Base-by-base conservation (phyloP, 2,329 filamentous ascomycete genomes). In the Bimuria novae-zelandiae region DNA sequence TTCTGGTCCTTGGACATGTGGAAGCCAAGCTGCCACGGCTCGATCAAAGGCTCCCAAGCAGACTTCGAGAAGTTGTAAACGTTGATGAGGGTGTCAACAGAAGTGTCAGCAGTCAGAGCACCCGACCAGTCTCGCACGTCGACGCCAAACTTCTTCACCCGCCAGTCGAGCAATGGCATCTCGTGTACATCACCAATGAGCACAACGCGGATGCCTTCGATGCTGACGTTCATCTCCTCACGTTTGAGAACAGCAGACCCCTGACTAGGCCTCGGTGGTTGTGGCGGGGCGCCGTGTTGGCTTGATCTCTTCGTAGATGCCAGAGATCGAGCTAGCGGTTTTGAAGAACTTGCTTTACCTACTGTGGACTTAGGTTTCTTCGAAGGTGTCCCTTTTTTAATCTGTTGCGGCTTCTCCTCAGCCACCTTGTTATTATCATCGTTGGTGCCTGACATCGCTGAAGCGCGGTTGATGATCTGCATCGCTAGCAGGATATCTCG, bases 61-160 rank as follows among this genome's bases (percentile, higher is more conserved):
- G 94, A 99, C 73, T 99, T 99, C 12, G 94, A 94, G 76, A 99
- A 99, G 75, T 99, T 99, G 80, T 96, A 99, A 22, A 99, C 88
- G 66, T 97, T 99, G 64, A 95, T 84, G 73, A 96, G 96, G 59
- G 93, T 91, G 57, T 97, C 91, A 42, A 99, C 87, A n/a, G 85
- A 89, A 0, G 91, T 89, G 68, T 97, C 91, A 0, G 90, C 93
- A 65, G 87, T 92, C 73, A 99, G 81, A 19, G 87, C 88, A 4
- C 87, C 88, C 1, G 93, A 93, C 94, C 94, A 99, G 69, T 99
- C 91, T 60, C 89, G 86, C 3, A 95, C 90, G 40, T 89, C 86
- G 2, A 93, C 83, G 4, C 85, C 89, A 68, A 97, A 97, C 49
- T 88, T 87, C 75, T 96, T 96, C 64, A 99, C 86, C 60, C 90